Base-by-base conservation (phyloP, 1,284 basidiomycete species). In the Heterobasidion occidentale region DNA sequence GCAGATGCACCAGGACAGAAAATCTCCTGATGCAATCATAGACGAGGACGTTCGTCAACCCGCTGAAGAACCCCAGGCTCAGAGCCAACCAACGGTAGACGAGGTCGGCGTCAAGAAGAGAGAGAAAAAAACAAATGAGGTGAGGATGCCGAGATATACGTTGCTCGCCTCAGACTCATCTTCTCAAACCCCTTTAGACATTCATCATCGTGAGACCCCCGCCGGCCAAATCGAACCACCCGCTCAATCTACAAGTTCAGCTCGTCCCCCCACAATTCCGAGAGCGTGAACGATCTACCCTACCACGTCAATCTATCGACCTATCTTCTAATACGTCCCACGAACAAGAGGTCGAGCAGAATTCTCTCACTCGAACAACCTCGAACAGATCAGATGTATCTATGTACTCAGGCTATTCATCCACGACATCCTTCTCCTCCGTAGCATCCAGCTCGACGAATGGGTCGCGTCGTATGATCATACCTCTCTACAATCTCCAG, bases 191-290 rank as follows among this genome's bases (percentile, higher is more conserved):
- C 36, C 19, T 59, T 9, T 65, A 94, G 91, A 91, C 88, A 0
- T 93, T 92, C 70, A 86, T 91, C 58, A 82, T 92, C 63, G 91
- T 93, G 49, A 82, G 91, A 53, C 90, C 90, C 1, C 92, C 92
- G 1, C 89, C 93, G 0, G 82, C 87, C 14, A 87, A 87, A 67
- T 79, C 84, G 17, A 90, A 90, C 62, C 93, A 97, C 64, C 92
- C 94, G 0, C 77, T 96, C 51, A 97, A 96, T 68, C 79, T 98
- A 1, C 95, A 98, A 68, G 87, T 98, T 7, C 95, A 98, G 70
- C 84, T 98, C 36, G 88, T 97, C 9, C 88, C 88, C 12, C 86
- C 86, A 0, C 76, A 80, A 57, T 70, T 75, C 17, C 77, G 78
- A 19, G 75, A 78, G 3, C 74, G 74, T 7, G 67, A 69, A 15